These are phyloP conservation scores for Phialophora verrucosa DNA, from an alignment of 2,329 filamentous ascomycete species.

Conservation along the genomic window DNA sequence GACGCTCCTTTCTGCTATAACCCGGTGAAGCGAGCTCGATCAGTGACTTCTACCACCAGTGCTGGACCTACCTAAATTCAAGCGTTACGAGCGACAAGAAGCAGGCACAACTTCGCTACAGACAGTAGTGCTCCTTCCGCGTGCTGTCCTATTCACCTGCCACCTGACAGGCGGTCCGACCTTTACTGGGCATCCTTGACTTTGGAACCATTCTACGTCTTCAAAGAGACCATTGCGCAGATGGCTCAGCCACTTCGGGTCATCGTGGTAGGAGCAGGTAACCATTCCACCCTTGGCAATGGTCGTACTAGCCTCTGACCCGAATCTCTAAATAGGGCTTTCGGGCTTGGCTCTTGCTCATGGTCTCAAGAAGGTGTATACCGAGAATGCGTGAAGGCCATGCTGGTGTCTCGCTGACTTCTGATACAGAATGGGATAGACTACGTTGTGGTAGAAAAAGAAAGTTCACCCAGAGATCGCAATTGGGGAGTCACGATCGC, in stretches of 20 bases:
- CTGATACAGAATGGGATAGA: constrained; percentile 32
- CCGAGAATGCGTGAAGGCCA: background rate
- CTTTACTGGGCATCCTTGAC: background rate
- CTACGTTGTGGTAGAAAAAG: constrained; percentile 33
- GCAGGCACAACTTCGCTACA: background rate
- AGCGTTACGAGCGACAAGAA: background rate
- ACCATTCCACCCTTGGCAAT: background rate
- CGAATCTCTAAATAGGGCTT: constrained; percentile 17
- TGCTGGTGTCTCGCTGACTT: too few relatives aligned
- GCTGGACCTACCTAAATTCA: background rate
- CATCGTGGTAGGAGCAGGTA: constrained; percentile 19
- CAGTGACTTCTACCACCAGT: background rate
- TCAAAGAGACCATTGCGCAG: background rate
- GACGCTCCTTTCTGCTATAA: background rate
- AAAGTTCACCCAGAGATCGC: constrained; percentile 32
- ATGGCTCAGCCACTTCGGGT: constrained; percentile 28
- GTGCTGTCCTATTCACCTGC: background rate
- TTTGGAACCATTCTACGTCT: background rate
- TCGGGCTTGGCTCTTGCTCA: constrained; percentile 34
- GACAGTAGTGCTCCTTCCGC: background rate
- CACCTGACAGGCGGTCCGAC: background rate
- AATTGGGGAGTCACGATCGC: constrained; percentile 37
- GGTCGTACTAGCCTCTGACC: background rate
- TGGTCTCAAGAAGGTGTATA: constrained; percentile 30
- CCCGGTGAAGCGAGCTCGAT: background rate